Percentiles rank a stretch among this genome's conserved stretches.
Evolutionary conservation across 2,329 filamentous ascomycete species (phyloP).

Genomic region (Mariannaea elegans): DNA sequence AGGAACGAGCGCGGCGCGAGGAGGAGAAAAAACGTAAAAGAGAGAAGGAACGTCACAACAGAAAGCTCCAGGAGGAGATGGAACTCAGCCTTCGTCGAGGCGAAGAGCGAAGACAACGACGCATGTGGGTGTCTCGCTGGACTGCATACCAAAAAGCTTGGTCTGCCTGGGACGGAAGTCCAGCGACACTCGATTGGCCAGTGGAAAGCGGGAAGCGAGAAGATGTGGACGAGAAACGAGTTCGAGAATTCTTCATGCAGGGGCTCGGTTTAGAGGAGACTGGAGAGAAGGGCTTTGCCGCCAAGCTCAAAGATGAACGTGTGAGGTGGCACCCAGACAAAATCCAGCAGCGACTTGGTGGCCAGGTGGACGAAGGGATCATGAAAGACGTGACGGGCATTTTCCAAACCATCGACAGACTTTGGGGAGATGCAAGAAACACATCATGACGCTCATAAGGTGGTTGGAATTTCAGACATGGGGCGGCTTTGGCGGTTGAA

Average conservation of each 20-base stretch:
- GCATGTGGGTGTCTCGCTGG: slow-evolving; percentile 69
- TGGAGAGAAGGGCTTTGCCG: slow-evolving; percentile 56
- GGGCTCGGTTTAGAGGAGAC: slow-evolving; percentile 54
- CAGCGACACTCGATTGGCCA: slow-evolving; percentile 73
- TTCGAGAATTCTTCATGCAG: slow-evolving; percentile 74
- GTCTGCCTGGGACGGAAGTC: slow-evolving; percentile 60
- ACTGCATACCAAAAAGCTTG: slow-evolving; percentile 71
- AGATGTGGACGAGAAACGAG: slow-evolving; percentile 66
- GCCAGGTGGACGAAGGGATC: slow-evolving; percentile 73
- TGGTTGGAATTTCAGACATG: not conserved
- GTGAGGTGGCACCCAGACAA: slow-evolving; percentile 98
- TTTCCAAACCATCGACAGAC: slow-evolving; percentile 86
- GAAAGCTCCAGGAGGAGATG: slow-evolving; percentile 69
- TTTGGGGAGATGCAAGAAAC: slow-evolving; percentile 74
- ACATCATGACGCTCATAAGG: slow-evolving; percentile 36
- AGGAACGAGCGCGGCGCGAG: slow-evolving; percentile 74
- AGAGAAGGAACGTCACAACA: slow-evolving; percentile 59
- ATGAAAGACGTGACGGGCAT: slow-evolving; percentile 86
- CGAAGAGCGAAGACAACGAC: slow-evolving; percentile 66
- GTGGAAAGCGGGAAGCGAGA: slow-evolving; percentile 65
- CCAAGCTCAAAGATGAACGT: slow-evolving; percentile 80
- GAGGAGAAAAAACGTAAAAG: slow-evolving; percentile 60
- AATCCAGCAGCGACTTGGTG: slow-evolving; percentile 88
- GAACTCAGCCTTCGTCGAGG: slow-evolving; percentile 74
- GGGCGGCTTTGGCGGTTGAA: not conserved